Conservation (phyloP, 495 filamentous ascomycete genomes). For the Penicillium verhagenii region DNA sequence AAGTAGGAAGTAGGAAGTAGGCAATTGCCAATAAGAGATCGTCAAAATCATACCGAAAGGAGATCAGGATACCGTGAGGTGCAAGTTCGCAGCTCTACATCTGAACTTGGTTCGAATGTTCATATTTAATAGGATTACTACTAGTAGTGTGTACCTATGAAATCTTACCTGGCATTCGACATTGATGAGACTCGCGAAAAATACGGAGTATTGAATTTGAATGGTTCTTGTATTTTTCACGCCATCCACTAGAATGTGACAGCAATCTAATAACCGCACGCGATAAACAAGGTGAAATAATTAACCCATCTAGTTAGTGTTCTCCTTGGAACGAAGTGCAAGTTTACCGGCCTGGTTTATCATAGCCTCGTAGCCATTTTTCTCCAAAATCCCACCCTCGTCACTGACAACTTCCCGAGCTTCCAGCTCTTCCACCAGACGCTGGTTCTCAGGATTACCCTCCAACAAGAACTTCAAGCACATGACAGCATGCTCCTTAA, state of each 20-base stretch:
- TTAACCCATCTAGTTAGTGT: neutral
- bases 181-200: no score
- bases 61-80: neutral
- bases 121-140: no score
- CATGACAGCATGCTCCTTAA: conserved; percentile 87
- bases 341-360: conserved; percentile 54
- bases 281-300: neutral
- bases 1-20: no score
- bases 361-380: conserved; percentile 52
- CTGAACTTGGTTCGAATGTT: no score
- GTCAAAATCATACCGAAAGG: neutral
- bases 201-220: no score
- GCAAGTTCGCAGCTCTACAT: no score
- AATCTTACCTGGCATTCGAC: no score
- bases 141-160: no score
- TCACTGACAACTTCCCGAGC: conserved; percentile 50
- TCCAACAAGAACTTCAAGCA: conserved; percentile 87
- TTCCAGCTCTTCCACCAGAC: conserved; percentile 67
- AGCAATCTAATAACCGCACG: neutral
- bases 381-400: conserved; percentile 48
- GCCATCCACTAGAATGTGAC: neutral
- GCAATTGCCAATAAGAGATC: no score
- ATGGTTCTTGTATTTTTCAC: no score
- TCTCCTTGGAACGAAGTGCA: conserved; percentile 27
- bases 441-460: conserved; percentile 75